Percentiles rank a stretch among this genome's conserved stretches.
phyloP scores from a whole-genome alignment of 2,329 filamentous ascomycete genomes.

The Xylaria digitata region DNA sequence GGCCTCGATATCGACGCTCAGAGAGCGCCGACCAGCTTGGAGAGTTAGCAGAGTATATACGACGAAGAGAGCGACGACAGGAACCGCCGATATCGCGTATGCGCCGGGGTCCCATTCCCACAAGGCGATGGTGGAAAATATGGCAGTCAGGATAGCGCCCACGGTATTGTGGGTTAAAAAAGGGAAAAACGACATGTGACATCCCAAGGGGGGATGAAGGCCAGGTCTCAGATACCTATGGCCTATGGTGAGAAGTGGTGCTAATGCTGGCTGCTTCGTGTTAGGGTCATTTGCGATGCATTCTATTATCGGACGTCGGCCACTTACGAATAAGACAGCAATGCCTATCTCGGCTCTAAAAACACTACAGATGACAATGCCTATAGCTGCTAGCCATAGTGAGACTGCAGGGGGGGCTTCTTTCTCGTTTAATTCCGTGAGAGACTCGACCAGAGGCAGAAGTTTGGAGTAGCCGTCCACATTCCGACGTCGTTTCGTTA shows the following conservation, averaged over 20 bases:
- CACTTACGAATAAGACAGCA: constrained; percentile 35
- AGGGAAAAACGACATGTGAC: constrained; percentile 32
- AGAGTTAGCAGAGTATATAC: constrained; percentile 48
- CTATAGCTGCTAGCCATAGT: constrained; percentile 36
- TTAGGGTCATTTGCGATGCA: constrained; percentile 10
- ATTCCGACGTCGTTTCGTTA: constrained; percentile 19
- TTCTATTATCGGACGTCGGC: neutral
- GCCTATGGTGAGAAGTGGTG: constrained; percentile 48
- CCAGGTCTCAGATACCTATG: constrained; percentile 41
- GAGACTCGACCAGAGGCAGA: constrained; percentile 11
- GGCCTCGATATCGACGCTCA: constrained; percentile 51
- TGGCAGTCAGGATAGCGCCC: constrained; percentile 43
- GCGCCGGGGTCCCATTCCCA: constrained; percentile 45
- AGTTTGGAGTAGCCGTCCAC: neutral
- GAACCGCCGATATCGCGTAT: constrained; percentile 46
- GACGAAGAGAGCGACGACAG: constrained; percentile 46
- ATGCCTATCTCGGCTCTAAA: constrained; percentile 41
- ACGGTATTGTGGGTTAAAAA: constrained; percentile 39
- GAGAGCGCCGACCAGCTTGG: constrained; percentile 34
- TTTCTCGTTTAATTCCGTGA: neutral
- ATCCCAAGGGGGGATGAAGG: constrained; percentile 9
- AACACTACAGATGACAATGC: constrained; percentile 39
- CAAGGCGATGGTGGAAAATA: constrained; percentile 44
- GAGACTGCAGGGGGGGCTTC: constrained; percentile 20
- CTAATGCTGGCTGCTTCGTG: constrained; percentile 47